Base-by-base conservation (phyloP, 2,329 filamentous ascomycete species). In the Phyllosticta citrichinensis region DNA sequence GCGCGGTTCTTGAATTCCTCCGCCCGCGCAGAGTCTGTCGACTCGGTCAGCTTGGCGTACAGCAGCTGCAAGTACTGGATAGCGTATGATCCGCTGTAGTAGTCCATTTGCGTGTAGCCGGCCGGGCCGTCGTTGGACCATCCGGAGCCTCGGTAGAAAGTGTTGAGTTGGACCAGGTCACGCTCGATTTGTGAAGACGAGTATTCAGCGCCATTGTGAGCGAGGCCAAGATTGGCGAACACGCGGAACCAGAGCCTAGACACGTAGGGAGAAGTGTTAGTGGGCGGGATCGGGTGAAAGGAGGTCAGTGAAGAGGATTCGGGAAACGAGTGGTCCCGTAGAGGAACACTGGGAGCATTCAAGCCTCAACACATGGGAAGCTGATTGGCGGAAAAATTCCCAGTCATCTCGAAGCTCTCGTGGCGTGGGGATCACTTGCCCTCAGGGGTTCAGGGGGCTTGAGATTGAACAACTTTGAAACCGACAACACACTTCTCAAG, bases 111-210 rank as follows among this genome's bases (percentile, higher is more conserved):
- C 62, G 89, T 87, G 62, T 91, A 89, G 14, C 85, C 85, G 67
- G 87, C 85, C 0, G 89, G 89, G 0, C 89, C 89, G 69, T 93
- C 89, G 66, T 91, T 90, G 2, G 86, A 90, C 89, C 89, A 93
- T 0, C 89, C 88, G 54, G 84, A 86, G 5, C 88, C 88, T n/a
- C 88, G 83, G 69, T 91, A 90, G 71, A 92, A 93, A 0, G 87
- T 89, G 67, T 92, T 84, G 10, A 93, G 78, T 66, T 91, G 88
- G 66, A 87, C 81, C 69, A 93, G 89, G 69, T 92, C 89, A 20
- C 83, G 83, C 62, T 89, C 86, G 22, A 92, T 81, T 22, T 85
- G 81, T 53, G 85, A 80, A 64, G 87, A 83, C 0, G 86, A 88
- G 74, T 86, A 89, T 55, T 81, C 81, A 0, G 85, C 88, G 1